Conservation (phyloP, 441 rosid genomes). For the Populus tomentosa region DNA sequence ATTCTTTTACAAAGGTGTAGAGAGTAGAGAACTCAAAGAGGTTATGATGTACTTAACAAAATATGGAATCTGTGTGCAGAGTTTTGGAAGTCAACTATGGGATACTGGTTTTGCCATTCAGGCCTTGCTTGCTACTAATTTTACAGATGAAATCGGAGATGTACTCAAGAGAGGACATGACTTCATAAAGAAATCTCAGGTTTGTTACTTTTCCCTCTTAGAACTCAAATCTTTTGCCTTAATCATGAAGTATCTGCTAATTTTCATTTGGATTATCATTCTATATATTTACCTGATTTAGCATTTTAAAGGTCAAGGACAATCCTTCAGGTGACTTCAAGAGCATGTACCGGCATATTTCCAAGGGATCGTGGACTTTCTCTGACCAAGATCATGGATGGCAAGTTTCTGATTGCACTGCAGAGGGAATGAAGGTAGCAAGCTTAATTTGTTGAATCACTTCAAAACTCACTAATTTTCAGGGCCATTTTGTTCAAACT, state of each 20-base stretch:
- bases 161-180: slow-evolving; percentile 40
- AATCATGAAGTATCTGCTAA: no score
- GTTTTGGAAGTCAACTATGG: slow-evolving; percentile 52
- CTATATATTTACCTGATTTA: no score
- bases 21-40: background rate
- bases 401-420: slow-evolving; percentile 9
- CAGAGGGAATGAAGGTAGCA: background rate
- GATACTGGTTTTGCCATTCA: slow-evolving; percentile 39
- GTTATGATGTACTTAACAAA: background rate
- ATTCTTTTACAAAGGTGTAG: background rate
- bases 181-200: slow-evolving; percentile 48
- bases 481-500: no score
- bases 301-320: background rate
- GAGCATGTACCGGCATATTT: background rate
- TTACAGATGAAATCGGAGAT: slow-evolving; percentile 31
- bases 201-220: slow-evolving; percentile 12
- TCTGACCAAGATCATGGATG: slow-evolving; percentile 1
- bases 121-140: slow-evolving; percentile 35
- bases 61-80: slow-evolving; percentile 18
- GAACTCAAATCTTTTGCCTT: no score
- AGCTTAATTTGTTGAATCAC: no score
- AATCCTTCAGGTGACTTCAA: slow-evolving; percentile 1
- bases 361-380: slow-evolving; percentile 1
- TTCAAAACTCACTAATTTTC: no score
- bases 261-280: no score